These are phyloP conservation scores for Trichoderma afroharzianum DNA, from an alignment of 2,329 filamentous ascomycete genomes.

Conservation along the genomic window DNA sequence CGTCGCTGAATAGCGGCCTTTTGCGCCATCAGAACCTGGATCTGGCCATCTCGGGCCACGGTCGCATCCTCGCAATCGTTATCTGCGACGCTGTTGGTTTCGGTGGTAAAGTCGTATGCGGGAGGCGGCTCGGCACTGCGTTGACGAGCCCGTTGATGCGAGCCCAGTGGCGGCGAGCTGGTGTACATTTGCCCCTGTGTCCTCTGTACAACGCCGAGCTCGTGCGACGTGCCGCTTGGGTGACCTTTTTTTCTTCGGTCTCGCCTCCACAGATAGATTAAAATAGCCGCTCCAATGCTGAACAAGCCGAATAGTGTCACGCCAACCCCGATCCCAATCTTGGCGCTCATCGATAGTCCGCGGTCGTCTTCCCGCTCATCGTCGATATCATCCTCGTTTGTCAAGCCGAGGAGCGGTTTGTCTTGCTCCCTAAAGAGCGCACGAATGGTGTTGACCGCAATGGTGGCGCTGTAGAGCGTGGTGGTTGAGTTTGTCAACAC, in stretches of 20 bases:
- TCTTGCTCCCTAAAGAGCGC: constrained; percentile 38
- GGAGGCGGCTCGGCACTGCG: constrained; percentile 29
- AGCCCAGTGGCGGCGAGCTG: not conserved
- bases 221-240: constrained; percentile 18
- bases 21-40: constrained; percentile 31
- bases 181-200: constrained; percentile 19
- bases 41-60: constrained; percentile 29
- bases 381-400: constrained; percentile 31
- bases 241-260: constrained; percentile 1
- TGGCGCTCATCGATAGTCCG: constrained; percentile 29
- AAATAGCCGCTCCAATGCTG: constrained; percentile 25
- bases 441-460: constrained; percentile 36
- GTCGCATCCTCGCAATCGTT: constrained; percentile 22
- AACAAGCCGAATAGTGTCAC: constrained; percentile 30
- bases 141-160: not conserved
- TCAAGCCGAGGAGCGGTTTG: constrained; percentile 32
- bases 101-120: constrained; percentile 29
- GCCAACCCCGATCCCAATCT: constrained; percentile 36
- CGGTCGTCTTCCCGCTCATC: constrained; percentile 20
- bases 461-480: constrained; percentile 35
- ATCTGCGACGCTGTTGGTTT: constrained; percentile 24
- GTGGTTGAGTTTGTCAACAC: constrained; percentile 35
- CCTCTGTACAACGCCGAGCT: constrained; percentile 25
- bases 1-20: constrained; percentile 35
- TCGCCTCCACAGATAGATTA: constrained; percentile 27